phyloP scores from a whole-genome alignment of 2,329 filamentous ascomycete species.

The Paraconiothyrium sp. region DNA sequence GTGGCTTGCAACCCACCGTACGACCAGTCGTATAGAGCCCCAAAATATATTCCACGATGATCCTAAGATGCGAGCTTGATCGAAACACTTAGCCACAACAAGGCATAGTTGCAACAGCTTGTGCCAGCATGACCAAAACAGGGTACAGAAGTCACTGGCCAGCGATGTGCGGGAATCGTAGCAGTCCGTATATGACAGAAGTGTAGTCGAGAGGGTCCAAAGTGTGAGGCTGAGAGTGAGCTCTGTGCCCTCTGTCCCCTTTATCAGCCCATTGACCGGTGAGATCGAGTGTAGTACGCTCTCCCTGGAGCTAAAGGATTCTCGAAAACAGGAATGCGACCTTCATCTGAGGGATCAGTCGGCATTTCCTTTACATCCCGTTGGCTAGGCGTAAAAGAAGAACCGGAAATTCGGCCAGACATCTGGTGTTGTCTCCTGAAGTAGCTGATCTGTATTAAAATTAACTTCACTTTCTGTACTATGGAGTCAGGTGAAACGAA shows the following conservation, averaged over 20 bases:
- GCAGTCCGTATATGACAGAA: neutral
- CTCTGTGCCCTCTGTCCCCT: neutral
- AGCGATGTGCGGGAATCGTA: neutral
- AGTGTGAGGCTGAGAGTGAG: no score
- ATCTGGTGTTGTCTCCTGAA: constrained; percentile 51
- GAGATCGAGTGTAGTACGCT: neutral
- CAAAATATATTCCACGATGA: neutral
- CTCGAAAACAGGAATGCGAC: neutral
- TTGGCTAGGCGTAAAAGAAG: constrained; percentile 4
- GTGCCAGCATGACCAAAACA: neutral
- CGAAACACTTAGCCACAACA: neutral
- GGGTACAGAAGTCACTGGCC: neutral
- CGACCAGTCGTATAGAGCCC: neutral
- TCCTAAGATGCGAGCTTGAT: neutral
- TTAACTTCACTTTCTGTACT: constrained; percentile 13
- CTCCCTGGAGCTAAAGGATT: neutral
- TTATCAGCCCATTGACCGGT: neutral
- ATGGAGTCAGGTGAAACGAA: neutral
- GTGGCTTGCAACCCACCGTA: neutral
- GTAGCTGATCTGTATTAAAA: constrained; percentile 37
- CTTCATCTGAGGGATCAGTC: neutral
- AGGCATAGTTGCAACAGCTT: neutral
- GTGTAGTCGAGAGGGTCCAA: neutral
- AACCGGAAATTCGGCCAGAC: constrained; percentile 18
- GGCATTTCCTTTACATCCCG: neutral